Conservation (phyloP, 345 rosid species). For the Salix brachista region DNA sequence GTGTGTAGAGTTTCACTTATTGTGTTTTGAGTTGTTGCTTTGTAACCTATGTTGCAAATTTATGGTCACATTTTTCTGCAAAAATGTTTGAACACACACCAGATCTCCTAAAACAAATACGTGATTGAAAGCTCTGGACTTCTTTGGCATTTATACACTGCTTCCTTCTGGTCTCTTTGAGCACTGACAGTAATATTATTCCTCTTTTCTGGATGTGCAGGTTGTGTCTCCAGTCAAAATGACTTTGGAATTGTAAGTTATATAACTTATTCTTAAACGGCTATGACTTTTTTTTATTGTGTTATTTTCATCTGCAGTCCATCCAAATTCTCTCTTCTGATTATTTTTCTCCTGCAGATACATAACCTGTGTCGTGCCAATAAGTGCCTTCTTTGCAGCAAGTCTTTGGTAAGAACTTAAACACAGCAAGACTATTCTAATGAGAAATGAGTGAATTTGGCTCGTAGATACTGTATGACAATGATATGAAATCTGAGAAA, state of each 20-base stretch:
- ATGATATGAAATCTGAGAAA: background rate
- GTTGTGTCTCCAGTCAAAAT: conserved; percentile 92
- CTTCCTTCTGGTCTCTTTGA: conserved; percentile 1
- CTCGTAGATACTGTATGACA: background rate
- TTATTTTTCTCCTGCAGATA: conserved; percentile 48
- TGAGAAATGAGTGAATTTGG: background rate
- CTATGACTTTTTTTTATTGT: background rate
- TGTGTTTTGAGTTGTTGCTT: background rate
- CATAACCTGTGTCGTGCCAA: conserved; percentile 86
- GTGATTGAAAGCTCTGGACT: background rate
- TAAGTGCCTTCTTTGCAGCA: conserved; percentile 95
- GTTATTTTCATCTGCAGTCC: background rate
- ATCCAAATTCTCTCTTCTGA: conserved; percentile 13
- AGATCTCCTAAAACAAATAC: background rate
- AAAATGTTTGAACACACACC: too few species aligned
- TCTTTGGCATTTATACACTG: background rate
- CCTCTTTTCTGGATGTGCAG: conserved; percentile 36
- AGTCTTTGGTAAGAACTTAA: conserved; percentile 81
- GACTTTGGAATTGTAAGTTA: conserved; percentile 88
- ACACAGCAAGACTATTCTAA: background rate
- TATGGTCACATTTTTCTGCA: background rate
- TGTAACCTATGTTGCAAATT: background rate
- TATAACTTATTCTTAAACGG: background rate
- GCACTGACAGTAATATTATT: background rate
- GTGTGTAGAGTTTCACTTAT: background rate